These are phyloP conservation scores for Moringa oleifera DNA, from an alignment of 345 rosid species.

Conservation along the genomic window DNA sequence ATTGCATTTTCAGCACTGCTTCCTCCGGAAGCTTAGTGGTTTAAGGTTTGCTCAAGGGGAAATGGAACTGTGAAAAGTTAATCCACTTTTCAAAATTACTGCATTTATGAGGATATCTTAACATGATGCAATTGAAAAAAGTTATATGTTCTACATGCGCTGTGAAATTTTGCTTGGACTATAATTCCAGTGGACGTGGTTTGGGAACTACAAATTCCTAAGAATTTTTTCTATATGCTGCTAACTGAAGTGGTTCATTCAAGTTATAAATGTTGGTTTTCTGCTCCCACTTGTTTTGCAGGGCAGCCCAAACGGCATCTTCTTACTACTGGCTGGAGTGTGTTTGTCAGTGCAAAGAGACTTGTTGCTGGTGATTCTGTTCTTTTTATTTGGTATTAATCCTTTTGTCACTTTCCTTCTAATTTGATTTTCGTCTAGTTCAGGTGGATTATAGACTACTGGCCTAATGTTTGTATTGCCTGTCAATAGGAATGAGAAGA, in stretches of 20 bases:
- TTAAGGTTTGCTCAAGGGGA: too few relatives aligned
- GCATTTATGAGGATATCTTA: too few relatives aligned
- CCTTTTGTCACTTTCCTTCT: not conserved
- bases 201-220: too few relatives aligned
- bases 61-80: too few relatives aligned
- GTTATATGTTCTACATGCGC: too few relatives aligned
- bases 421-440: not conserved
- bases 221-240: too few relatives aligned
- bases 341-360: conserved; percentile 44
- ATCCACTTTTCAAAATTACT: too few relatives aligned
- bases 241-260: not conserved
- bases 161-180: too few relatives aligned
- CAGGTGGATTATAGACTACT: not conserved
- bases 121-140: too few relatives aligned
- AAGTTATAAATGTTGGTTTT: not conserved
- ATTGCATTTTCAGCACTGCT: too few relatives aligned
- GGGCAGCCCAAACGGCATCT: conserved; percentile 49
- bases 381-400: conserved; percentile 35
- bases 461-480: not conserved
- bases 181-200: too few relatives aligned
- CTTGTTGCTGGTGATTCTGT: conserved; percentile 43
- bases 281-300: conserved; percentile 15
- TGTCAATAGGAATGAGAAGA: conserved; percentile 36
- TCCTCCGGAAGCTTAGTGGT: too few relatives aligned
- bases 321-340: conserved; percentile 47